These are phyloP conservation scores for Linnemannia schmuckeri DNA, from an alignment of 192 early-diverging fungal genomes.

Conservation along the genomic window DNA sequence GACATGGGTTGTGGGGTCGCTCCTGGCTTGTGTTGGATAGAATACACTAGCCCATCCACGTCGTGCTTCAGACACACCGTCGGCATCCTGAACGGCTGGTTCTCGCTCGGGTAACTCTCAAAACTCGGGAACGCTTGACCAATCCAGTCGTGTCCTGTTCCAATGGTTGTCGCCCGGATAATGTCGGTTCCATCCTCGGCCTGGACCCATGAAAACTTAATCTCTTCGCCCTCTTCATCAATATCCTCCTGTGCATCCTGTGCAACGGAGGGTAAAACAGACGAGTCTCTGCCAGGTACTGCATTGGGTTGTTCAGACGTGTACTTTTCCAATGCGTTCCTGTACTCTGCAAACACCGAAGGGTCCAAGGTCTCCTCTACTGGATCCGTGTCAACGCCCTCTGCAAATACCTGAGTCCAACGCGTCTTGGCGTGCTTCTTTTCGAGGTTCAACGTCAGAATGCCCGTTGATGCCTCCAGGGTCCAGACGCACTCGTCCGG, in stretches of 20 bases:
- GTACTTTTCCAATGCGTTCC: conserved; percentile 70
- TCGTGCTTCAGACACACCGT: conserved; percentile 74
- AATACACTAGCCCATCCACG: conserved; percentile 79
- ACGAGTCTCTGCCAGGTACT: conserved; percentile 25
- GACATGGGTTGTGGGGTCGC: conserved; percentile 1
- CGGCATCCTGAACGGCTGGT: conserved; percentile 57
- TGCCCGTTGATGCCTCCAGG: conserved; percentile 65
- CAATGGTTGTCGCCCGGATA: conserved; percentile 58
- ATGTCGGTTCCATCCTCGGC: conserved; percentile 53
- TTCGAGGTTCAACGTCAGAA: conserved; percentile 72
- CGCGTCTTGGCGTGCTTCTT: conserved; percentile 71
- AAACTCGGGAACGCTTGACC: conserved; percentile 54
- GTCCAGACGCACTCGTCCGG: conserved; percentile 77
- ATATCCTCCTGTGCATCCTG: conserved; percentile 50
- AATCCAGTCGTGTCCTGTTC: conserved; percentile 73
- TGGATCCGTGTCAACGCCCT: conserved; percentile 59
- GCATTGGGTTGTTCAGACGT: conserved; percentile 62
- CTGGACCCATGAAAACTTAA: conserved; percentile 62
- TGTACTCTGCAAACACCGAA: conserved; percentile 70
- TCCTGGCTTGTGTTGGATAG: conserved; percentile 46
- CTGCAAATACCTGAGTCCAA: conserved; percentile 80
- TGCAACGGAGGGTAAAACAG: conserved; percentile 17
- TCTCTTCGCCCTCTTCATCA: conserved; percentile 60
- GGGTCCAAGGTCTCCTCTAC: conserved; percentile 75
- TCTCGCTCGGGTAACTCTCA: conserved; percentile 33